Conservation (phyloP, 2,329 filamentous ascomycete species). For the Monilinia fructigena region DNA sequence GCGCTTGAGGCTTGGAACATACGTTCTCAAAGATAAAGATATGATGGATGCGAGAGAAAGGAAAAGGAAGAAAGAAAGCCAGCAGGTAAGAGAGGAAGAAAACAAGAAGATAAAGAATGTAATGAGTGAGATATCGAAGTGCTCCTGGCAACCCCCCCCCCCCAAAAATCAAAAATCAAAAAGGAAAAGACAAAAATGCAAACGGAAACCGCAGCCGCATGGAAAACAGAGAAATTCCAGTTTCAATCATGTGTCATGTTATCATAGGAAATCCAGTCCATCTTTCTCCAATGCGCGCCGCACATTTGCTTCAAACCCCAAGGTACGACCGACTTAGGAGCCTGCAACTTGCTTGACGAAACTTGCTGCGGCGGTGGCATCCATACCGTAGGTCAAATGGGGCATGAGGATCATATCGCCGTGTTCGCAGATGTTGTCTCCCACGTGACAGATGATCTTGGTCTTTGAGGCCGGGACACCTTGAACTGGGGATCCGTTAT, state of each 20-base stretch:
- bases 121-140: not conserved
- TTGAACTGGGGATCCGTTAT: slow-evolving; percentile 33
- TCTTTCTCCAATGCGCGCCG: not conserved
- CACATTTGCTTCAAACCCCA: not conserved
- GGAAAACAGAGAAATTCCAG: no score
- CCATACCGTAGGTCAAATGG: slow-evolving; percentile 34
- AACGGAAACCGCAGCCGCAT: no score
- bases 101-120: not conserved
- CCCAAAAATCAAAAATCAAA: not conserved
- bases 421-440: slow-evolving; percentile 34
- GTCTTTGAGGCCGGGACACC: slow-evolving; percentile 29
- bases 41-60: no score
- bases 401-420: slow-evolving; percentile 24
- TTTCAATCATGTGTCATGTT: not conserved
- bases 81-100: not conserved
- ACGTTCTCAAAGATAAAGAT: no score
- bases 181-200: not conserved
- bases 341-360: slow-evolving; percentile 26
- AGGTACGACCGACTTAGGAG: not conserved
- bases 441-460: slow-evolving; percentile 32
- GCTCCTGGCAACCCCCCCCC: not conserved
- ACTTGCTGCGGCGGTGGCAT: slow-evolving; percentile 32
- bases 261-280: not conserved
- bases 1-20: no score
- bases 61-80: no score